These are phyloP conservation scores for Astragalus glycyphyllos DNA, from an alignment of 306 rosid species.

Conservation along the genomic window DNA sequence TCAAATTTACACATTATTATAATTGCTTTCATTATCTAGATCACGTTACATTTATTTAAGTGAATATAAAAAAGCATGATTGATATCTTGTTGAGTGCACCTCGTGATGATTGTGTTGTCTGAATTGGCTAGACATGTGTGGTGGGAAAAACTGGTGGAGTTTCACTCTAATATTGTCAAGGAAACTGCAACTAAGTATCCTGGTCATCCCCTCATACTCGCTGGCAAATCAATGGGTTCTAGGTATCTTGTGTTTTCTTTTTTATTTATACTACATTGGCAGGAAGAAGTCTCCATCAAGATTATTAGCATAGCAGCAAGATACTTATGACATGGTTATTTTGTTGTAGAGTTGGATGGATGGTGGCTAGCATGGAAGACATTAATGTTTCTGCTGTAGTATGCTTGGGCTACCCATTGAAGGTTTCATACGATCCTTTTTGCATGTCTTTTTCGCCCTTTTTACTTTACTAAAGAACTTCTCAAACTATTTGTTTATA, in stretches of 20 bases:
- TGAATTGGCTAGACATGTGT: conserved; percentile 61
- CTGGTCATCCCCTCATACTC: conserved; percentile 81
- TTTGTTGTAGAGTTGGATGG: conserved; percentile 80
- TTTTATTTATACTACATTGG: background rate
- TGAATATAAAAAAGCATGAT: background rate
- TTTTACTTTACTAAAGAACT: conserved; percentile 8
- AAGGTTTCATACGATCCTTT: conserved; percentile 59
- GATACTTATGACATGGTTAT: background rate
- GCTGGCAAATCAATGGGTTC: conserved; percentile 95
- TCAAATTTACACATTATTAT: no score
- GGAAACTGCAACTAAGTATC: conserved; percentile 65
- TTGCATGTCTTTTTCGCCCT: background rate
- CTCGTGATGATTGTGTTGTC: conserved; percentile 13
- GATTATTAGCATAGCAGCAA: background rate
- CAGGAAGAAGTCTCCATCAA: background rate
- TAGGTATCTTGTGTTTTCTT: conserved; percentile 48
- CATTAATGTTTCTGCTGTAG: conserved; percentile 59
- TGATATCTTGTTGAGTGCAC: conserved; percentile 1
- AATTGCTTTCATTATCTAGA: no score
- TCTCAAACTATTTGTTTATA: conserved; percentile 14
- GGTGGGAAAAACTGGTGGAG: conserved; percentile 72
- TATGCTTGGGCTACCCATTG: conserved; percentile 92
- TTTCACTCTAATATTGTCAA: conserved; percentile 70
- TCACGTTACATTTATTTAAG: no score
- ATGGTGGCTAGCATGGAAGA: conserved; percentile 74